Evolutionary conservation across 345 rosid species (phyloP).

Genomic region (Citrus trifoliata): DNA sequence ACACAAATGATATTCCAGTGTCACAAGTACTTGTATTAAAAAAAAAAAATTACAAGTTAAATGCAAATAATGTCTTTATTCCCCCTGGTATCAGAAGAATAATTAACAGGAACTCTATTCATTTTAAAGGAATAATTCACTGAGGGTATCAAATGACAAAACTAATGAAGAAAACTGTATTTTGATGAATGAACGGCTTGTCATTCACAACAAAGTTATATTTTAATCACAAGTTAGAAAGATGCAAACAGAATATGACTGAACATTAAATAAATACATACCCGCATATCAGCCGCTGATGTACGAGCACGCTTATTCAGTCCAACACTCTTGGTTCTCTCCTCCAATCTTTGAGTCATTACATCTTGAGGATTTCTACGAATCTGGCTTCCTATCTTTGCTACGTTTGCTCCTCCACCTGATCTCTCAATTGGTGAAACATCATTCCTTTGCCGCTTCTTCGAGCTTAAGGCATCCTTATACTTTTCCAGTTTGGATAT

Average conservation of each 20-base stretch:
- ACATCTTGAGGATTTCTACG: slow-evolving; percentile 58
- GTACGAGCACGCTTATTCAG: slow-evolving; percentile 77
- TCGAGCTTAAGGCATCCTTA: slow-evolving; percentile 60
- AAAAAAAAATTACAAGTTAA: neutral
- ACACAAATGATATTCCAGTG: neutral
- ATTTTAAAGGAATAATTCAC: neutral
- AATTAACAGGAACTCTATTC: neutral
- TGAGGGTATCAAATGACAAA: neutral
- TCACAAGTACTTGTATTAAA: neutral
- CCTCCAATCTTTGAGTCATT: slow-evolving; percentile 63
- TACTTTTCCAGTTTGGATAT: slow-evolving; percentile 70
- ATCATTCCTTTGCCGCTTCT: slow-evolving; percentile 75
- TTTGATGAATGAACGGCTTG: neutral
- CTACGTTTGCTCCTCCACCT: slow-evolving; percentile 46
- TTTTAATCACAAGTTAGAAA: neutral
- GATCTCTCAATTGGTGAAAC: slow-evolving; percentile 53
- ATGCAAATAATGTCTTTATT: neutral
- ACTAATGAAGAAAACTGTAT: neutral
- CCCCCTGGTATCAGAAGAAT: neutral
- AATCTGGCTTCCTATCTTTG: slow-evolving; percentile 61
- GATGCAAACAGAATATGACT: slow-evolving; percentile 1
- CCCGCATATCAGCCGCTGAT: slow-evolving; percentile 68
- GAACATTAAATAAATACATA: slow-evolving; percentile 42
- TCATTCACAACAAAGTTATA: neutral
- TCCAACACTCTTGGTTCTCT: slow-evolving; percentile 69